A percentile compares a stretch with the other conserved stretches of the same genome.
Evolutionary conservation across 768 basidiomycete species (phyloP).

Genomic region (Suillus subaureus): DNA sequence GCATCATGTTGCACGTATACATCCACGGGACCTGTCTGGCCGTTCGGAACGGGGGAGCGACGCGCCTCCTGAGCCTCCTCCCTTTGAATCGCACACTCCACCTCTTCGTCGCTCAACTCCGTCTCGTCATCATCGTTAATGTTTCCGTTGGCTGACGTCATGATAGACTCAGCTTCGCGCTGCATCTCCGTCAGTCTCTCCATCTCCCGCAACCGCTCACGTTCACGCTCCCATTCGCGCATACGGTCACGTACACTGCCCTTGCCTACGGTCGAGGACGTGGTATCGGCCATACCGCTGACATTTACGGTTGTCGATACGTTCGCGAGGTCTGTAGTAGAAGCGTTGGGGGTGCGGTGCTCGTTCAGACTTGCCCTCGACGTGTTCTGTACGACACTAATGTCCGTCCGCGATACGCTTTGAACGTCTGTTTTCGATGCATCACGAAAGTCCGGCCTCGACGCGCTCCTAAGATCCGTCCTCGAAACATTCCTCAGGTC

Average conservation of each 20-base stretch:
- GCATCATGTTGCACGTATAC: slow-evolving; percentile 8
- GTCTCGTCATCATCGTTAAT: slow-evolving; percentile 33
- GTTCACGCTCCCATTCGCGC: slow-evolving; percentile 76
- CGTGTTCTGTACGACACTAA: neutral
- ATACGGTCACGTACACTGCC: slow-evolving; percentile 59
- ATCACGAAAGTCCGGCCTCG: neutral
- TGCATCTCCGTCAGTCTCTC: slow-evolving; percentile 59
- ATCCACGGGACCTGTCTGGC: slow-evolving; percentile 7
- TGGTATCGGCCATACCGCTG: slow-evolving; percentile 4
- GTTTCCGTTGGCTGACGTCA: slow-evolving; percentile 36
- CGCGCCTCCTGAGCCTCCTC: slow-evolving; percentile 22
- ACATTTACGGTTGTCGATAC: slow-evolving; percentile 13
- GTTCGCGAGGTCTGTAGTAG: slow-evolving; percentile 22
- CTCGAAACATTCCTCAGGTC: slow-evolving; percentile 19
- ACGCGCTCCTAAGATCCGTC: slow-evolving; percentile 18
- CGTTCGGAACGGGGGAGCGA: slow-evolving; percentile 12
- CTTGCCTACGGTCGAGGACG: slow-evolving; percentile 17
- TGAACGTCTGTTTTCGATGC: neutral
- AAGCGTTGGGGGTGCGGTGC: slow-evolving; percentile 12
- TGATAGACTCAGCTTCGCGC: slow-evolving; percentile 37
- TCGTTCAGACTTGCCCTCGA: slow-evolving; percentile 21
- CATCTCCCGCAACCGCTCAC: slow-evolving; percentile 70
- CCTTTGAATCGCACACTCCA: slow-evolving; percentile 32
- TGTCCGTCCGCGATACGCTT: neutral
- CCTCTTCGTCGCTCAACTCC: slow-evolving; percentile 25